Conservation (phyloP, 202 grass and related monocot species). For the Digitaria exilis region DNA sequence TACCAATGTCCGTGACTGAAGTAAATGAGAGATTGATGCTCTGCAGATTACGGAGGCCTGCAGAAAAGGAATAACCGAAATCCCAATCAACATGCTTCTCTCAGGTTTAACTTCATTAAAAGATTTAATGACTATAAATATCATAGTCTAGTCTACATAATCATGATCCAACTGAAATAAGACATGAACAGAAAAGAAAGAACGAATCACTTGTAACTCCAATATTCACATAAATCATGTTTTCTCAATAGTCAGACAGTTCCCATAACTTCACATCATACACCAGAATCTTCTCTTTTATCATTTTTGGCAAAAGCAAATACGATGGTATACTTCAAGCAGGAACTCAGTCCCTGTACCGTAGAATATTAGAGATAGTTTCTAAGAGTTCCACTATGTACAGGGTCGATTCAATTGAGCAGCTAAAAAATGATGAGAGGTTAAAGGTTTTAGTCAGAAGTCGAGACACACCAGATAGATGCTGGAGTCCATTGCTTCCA, state of each 20-base stretch:
- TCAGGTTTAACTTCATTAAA: background rate
- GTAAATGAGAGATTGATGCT: slow-evolving; percentile 94
- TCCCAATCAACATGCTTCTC: slow-evolving; percentile 7
- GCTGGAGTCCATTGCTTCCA: slow-evolving; percentile 69
- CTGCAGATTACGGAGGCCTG: slow-evolving; percentile 76
- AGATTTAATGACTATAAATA: background rate
- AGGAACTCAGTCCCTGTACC: background rate
- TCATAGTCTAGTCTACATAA: background rate
- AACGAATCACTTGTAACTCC: background rate
- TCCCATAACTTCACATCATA: background rate
- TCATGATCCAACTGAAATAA: background rate
- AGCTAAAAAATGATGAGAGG: background rate
- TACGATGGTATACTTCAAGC: slow-evolving; percentile 1
- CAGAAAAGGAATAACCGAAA: background rate
- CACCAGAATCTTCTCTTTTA: background rate
- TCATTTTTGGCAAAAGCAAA: background rate
- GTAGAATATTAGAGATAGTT: background rate
- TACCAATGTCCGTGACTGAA: slow-evolving; percentile 72
- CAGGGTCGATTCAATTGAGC: background rate
- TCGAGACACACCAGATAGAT: slow-evolving; percentile 74
- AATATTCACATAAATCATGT: background rate
- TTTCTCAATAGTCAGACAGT: background rate
- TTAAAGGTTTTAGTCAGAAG: background rate
- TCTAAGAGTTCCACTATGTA: background rate
- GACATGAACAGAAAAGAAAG: background rate